Base-by-base conservation (phyloP, 164 flowering plant species). In the Vitis rupestris region DNA sequence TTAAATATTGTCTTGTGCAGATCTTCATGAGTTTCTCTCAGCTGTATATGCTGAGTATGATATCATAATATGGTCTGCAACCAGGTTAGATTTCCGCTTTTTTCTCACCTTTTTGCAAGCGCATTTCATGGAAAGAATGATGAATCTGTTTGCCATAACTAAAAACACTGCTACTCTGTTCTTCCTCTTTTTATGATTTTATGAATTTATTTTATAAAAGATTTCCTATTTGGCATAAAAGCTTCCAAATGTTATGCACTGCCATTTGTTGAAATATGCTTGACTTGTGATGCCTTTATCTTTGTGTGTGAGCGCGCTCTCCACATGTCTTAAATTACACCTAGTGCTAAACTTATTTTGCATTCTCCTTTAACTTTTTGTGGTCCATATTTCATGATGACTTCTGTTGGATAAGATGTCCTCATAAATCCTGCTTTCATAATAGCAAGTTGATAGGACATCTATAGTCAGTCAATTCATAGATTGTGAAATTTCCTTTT, bases 61-160 rank as follows among this genome's bases (percentile, higher is more conserved):
- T 80, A 91, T 96, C 70, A 90, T 93, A 65, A 96, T 96, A 74
- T 96, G 99, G 99, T 96, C 98, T 66, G 98, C 98, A 64, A 96
- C 98, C 73, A 89, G 93, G 99, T 93, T 16, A 69, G 79, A 9
- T 71, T 70, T 65, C 30, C 12, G 13, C 47, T 48, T 47, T 13
- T 27, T 50, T 55, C 16, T 59, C 57, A n/a, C 27, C 12, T 48
- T 10, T 37, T 52, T 27, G 50, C 55, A 30, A n/a, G 10, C 53
- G 15, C 49, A 61, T 23, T 30, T 37, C 16, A 10, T 27, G 23
- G 14, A 59, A 59, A 23, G 37, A 23, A 23, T 10, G 5, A 59
- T 31, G 29, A 16, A 59, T 23, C 37, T 23, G 19, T 56, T 16
- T 56, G 59, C 7, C 59, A 2, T 56, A 1, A 16, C 29, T 37